These are phyloP conservation scores for Fusarium chaquense DNA, from an alignment of 2,329 filamentous ascomycete genomes.

Conservation along the genomic window DNA sequence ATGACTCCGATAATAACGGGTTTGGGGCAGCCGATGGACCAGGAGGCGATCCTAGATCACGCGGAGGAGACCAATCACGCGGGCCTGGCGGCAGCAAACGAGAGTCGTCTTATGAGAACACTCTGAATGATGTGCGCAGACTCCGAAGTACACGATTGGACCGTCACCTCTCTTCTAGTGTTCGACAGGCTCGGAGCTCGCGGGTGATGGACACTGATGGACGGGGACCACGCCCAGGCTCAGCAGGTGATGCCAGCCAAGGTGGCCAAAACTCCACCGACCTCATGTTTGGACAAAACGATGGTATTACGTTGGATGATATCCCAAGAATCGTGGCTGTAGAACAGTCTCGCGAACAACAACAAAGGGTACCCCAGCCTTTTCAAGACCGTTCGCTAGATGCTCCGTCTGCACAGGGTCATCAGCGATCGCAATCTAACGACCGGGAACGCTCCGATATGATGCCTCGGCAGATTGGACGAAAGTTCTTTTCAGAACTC, in stretches of 20 bases:
- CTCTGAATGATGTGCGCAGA: conserved; percentile 92
- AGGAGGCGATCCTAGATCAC: conserved; percentile 68
- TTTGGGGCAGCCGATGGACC: conserved; percentile 51
- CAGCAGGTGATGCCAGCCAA: conserved; percentile 70
- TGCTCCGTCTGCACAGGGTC: conserved; percentile 67
- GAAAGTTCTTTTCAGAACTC: conserved; percentile 95
- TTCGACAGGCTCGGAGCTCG: conserved; percentile 89
- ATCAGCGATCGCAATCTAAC: conserved; percentile 71
- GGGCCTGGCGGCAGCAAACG: conserved; percentile 54
- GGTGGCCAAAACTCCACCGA: conserved; percentile 71
- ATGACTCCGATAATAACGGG: conserved; percentile 66
- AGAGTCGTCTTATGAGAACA: conserved; percentile 90
- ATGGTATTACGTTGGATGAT: conserved; percentile 93
- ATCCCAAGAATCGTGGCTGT: conserved; percentile 96
- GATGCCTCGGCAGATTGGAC: conserved; percentile 67
- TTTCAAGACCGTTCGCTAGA: conserved; percentile 56
- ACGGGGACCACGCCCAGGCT: conserved; percentile 78
- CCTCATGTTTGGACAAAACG: conserved; percentile 88
- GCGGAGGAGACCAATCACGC: conserved; percentile 33
- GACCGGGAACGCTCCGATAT: conserved; percentile 65
- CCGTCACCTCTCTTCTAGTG: conserved; percentile 92
- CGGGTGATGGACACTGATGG: conserved; percentile 80
- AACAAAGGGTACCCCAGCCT: conserved; percentile 65
- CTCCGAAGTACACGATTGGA: conserved; percentile 93
- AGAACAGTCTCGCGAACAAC: conserved; percentile 93